Base-by-base conservation (phyloP, 2,329 filamentous ascomycete genomes). In the Xylariales sp. region DNA sequence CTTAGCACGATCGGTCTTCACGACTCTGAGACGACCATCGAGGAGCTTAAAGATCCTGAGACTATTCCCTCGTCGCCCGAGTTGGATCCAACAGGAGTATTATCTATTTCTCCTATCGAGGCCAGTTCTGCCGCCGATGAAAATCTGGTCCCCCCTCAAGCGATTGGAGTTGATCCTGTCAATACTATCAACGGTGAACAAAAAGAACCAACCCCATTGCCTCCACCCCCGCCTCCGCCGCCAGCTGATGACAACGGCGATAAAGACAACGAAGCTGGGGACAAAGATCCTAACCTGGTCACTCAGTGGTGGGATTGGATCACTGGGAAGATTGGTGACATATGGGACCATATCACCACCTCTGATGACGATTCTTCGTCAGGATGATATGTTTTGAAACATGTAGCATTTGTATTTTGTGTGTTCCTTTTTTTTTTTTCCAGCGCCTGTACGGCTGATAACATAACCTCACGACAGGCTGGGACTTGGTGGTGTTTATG, bases 1-100 rank as follows among this genome's bases (percentile, higher is more conserved):
- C 63, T 91, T 17, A 72, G 71, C 41, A 69, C 81, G 0, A 55
- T 78, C 11, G 84, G 83, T 5, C 55, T 77, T 2, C 85, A 90
- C 54, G 68, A 73, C 33, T 53, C 33, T 10, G 41, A 33, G n/a
- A 17, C 37, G 6, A 15, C 16, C 14, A 57, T 69, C 1, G 66
- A 74, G 15, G 67, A 67, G n/a, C 77, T 73, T 0, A 57, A 59
- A 2, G 79, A 85, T 46, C 77, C 79, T 0, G 64, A 61, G 11
- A 14, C 41, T 14, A 36, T 8, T 20, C n/a, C 28, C 20, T 27
- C 10, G 17, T n/a, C 21, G 43, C n/a, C n/a, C n/a, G 37, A 28
- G 21, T 29, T 33, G 4, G 19, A 16, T n/a, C 6, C 17, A 12
- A 32, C 37, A 2, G 35, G 18, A 14, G 27, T 24, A n/a, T 27